These are phyloP conservation scores for Halteria grandinella DNA, from an alignment of 73 alveolate species.

Conservation along the genomic window DNA sequence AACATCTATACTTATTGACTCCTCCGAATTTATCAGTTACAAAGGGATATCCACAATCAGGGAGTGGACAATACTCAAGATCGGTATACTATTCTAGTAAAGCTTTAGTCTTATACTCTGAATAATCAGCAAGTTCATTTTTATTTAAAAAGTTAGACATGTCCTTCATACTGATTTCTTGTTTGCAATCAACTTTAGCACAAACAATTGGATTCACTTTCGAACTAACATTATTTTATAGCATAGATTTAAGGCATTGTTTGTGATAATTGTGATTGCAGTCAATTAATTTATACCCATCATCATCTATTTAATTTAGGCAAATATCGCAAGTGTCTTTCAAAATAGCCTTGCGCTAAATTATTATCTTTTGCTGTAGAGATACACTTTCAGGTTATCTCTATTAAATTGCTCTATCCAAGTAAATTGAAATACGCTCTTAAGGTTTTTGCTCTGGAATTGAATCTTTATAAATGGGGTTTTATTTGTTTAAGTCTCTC, in stretches of 20 bases:
- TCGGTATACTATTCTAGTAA: not conserved
- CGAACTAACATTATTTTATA: not conserved
- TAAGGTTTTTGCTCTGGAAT: too few relatives aligned
- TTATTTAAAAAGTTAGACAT: not conserved
- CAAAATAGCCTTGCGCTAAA: too few relatives aligned
- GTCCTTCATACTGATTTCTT: not conserved
- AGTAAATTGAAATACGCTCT: too few relatives aligned
- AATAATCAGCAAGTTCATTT: not conserved
- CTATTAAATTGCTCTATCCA: too few relatives aligned
- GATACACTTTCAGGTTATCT: too few relatives aligned
- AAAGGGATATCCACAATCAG: conserved; percentile 67
- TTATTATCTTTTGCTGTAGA: too few relatives aligned
- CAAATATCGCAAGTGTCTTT: too few relatives aligned
- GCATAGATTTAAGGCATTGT: not conserved
- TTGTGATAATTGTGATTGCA: not conserved
- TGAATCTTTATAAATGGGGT: too few relatives aligned
- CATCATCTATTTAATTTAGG: not conserved
- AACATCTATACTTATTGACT: conserved; percentile 45
- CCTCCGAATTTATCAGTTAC: conserved; percentile 57
- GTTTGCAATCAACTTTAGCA: not conserved
- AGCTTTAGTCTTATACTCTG: not conserved
- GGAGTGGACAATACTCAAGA: conserved; percentile 66
- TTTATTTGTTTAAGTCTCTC: too few relatives aligned
- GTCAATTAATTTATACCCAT: not conserved
- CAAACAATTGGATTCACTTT: not conserved